Evolutionary conservation across 2,329 filamentous ascomycete species (phyloP), one percentile per base, ranked within the genome.

Genomic region (Apiospora arundinis): DNA sequence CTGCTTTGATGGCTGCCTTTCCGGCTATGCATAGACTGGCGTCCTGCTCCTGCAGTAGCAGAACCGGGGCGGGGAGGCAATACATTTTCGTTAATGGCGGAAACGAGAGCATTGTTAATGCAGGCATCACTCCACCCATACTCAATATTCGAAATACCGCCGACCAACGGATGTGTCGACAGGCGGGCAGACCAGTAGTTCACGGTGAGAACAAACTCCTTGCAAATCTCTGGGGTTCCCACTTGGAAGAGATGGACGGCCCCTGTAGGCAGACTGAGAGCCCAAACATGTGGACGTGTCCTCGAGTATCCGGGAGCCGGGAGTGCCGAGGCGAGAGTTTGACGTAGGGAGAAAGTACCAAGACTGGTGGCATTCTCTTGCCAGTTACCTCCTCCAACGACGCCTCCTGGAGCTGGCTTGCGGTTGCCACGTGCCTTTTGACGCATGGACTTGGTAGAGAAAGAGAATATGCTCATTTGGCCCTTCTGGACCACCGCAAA

Each of bases 201-300:
- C 77, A 94, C 94, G 1, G 95, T 97, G 23, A 90, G 92, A 69
- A 98, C 95, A 77, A 98, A 99, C 80, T 99, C 96, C 76, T 93
- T 92, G 76, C 95, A 93, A 77, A 98, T 97, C 77, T 99, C 96
- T 0, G 94, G 91, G 0, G 96, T 99, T 70, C 96, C 96, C 67
- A 96, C 96, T 78, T 98, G 95, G 87, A 99, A 99, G n/a, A 99
- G 88, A 80, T 99, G 96, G 0, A 99, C 95, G 0, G 95, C 95
- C 16, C 96, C 96, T 1, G 92, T 97, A 0, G 96, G 95, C 65
- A 99, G 85, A 74, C 93, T 97, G 69, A 99, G 85, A 2, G 96
- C 95, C 93, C 95, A 99, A 1, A 99, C 96, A 80, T 98, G 91
- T 5, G 95, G 95, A 14, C 96, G 89, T 40, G 91, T 89, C 78